Evolutionary conservation across 1,139 yeast genomes (phyloP).

Genomic region (Ogataea hybrid): DNA sequence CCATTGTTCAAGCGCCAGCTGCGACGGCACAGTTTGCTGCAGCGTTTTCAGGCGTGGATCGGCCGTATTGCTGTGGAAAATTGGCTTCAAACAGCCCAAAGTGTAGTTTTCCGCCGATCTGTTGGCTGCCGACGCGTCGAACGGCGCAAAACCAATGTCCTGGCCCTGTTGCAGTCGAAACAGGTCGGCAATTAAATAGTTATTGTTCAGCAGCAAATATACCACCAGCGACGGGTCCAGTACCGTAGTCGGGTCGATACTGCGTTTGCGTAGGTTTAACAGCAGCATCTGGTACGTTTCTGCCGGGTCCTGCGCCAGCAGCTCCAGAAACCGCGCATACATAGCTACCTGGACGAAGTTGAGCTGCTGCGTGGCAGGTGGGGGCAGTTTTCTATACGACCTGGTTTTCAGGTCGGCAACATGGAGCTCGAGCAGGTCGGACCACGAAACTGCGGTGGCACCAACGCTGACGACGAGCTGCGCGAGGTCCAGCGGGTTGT

Average conservation of each 20-base stretch:
- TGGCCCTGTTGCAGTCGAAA: conserved; percentile 45
- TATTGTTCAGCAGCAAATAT: conserved; percentile 37
- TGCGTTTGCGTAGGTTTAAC: conserved; percentile 45
- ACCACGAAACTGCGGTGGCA: conserved; percentile 18
- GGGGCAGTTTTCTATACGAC: conserved; percentile 40
- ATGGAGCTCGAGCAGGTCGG: conserved; percentile 22
- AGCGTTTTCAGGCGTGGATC: conserved; percentile 3
- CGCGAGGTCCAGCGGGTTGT: conserved; percentile 19
- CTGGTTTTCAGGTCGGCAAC: conserved; percentile 64
- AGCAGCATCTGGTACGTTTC: conserved; percentile 38
- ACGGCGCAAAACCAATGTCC: conserved; percentile 41
- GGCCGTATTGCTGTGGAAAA: conserved; percentile 16
- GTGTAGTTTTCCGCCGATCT: not conserved
- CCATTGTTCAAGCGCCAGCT: conserved; percentile 40
- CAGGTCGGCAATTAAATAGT: conserved; percentile 43
- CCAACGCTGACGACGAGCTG: conserved; percentile 15
- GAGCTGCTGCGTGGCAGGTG: conserved; percentile 38
- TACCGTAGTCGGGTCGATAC: conserved; percentile 48
- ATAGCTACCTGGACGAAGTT: conserved; percentile 58
- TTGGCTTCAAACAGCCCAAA: not conserved
- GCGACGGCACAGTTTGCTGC: conserved; percentile 11
- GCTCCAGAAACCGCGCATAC: conserved; percentile 46
- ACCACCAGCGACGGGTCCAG: conserved; percentile 41
- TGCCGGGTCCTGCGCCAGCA: conserved; percentile 30
- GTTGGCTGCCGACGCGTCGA: conserved; percentile 32